Conservation (phyloP, 1,284 basidiomycete genomes). For the Moesziomyces antarcticus region DNA sequence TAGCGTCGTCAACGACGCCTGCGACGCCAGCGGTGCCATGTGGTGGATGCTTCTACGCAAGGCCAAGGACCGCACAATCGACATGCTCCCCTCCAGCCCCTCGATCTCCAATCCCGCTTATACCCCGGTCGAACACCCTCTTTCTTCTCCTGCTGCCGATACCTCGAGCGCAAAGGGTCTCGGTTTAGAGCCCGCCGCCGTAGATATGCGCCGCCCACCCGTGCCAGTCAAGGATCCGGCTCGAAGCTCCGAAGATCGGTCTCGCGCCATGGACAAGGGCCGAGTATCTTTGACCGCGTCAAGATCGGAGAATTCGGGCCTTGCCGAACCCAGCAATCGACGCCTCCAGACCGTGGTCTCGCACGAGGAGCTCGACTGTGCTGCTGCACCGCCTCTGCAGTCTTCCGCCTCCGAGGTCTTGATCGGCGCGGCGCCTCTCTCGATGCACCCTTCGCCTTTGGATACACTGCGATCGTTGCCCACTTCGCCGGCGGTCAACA, state of each 20-base stretch:
- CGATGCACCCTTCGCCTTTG: conserved; percentile 6
- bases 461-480: conserved; percentile 1
- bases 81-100: conserved; percentile 5
- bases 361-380: conserved; percentile 36
- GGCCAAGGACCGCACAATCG: conserved; percentile 72
- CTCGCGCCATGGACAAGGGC: conserved; percentile 7
- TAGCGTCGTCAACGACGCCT: conserved; percentile 89
- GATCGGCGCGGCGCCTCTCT: neutral
- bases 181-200: neutral
- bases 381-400: conserved; percentile 2
- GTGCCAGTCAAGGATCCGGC: conserved; percentile 40
- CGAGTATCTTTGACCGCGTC: conserved; percentile 12
- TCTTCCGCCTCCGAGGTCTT: conserved; percentile 18
- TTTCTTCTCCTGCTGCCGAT: neutral
- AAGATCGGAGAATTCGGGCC: conserved; percentile 20
- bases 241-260: conserved; percentile 22
- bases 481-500: conserved; percentile 6
- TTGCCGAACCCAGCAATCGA: conserved; percentile 19
- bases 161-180: neutral
- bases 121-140: neutral
- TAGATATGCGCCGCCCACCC: conserved; percentile 16
- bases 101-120: conserved; percentile 1
- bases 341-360: conserved; percentile 45
- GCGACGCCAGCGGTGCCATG: conserved; percentile 87
- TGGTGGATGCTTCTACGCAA: conserved; percentile 96